phyloP scores from a whole-genome alignment of 202 grass and related monocot species.

The Saccharum hybrid region DNA sequence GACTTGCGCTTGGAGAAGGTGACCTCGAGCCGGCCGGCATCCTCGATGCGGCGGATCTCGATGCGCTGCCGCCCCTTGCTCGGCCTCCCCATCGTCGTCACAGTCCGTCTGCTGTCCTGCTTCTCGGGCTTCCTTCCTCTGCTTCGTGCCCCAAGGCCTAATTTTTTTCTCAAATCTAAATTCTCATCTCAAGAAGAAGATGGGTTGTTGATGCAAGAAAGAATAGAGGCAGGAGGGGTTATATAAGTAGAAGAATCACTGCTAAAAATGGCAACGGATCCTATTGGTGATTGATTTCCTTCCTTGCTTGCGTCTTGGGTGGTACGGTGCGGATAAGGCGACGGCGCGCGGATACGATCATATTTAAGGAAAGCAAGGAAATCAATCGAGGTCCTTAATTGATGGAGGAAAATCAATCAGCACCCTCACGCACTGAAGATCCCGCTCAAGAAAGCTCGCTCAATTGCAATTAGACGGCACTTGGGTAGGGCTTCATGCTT shows the following conservation, averaged over 20 bases:
- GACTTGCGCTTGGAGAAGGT: constrained; percentile 41
- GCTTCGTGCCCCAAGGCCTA: neutral
- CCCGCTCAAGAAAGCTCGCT: neutral
- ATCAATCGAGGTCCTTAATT: constrained; percentile 7
- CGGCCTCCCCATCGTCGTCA: constrained; percentile 1
- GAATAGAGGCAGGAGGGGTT: neutral
- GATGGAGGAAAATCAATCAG: neutral
- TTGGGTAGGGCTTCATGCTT: neutral
- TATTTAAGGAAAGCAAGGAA: neutral
- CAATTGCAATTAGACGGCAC: neutral
- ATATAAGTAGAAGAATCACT: constrained; percentile 6
- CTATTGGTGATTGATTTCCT: neutral
- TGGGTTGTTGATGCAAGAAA: neutral
- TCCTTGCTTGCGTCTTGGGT: neutral
- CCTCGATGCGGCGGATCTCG: constrained; percentile 32
- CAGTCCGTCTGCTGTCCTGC: neutral
- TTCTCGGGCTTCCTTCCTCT: neutral
- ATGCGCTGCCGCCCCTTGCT: constrained; percentile 39
- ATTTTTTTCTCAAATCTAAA: neutral
- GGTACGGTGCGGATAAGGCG: neutral
- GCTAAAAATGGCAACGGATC: neutral
- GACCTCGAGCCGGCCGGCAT: constrained; percentile 22
- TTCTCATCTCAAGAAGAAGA: neutral
- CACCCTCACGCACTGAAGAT: neutral
- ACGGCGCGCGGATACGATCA: neutral